Conservation (phyloP, 805 yeast genomes). For the Monosporozyma aerobia region DNA sequence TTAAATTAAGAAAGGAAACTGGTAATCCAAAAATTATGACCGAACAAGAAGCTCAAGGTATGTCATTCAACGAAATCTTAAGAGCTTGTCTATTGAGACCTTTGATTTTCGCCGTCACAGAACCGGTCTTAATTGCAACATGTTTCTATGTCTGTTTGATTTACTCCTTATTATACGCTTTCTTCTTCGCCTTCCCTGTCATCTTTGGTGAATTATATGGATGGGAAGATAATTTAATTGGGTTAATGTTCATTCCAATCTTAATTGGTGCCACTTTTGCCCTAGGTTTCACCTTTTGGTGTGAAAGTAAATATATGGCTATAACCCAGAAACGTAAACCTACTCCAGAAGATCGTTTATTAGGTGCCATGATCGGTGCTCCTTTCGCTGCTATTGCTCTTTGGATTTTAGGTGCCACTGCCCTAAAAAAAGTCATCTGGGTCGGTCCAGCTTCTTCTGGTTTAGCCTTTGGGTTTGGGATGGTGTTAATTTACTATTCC, state of each 20-base stretch:
- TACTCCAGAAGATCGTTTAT: constrained; percentile 68
- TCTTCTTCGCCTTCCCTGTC: constrained; percentile 92
- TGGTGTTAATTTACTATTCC: constrained; percentile 68
- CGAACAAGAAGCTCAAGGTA: constrained; percentile 79
- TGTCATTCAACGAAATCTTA: constrained; percentile 59
- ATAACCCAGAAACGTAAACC: constrained; percentile 48
- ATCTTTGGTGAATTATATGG: constrained; percentile 72
- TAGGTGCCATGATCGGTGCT: constrained; percentile 76
- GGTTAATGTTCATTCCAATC: constrained; percentile 84
- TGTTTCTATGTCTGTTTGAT: constrained; percentile 82
- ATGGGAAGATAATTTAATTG: constrained; percentile 67
- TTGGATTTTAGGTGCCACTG: constrained; percentile 74
- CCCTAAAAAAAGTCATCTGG: constrained; percentile 63
- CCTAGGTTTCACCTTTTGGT: constrained; percentile 58
- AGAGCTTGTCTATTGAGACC: constrained; percentile 74
- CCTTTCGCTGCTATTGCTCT: constrained; percentile 76
- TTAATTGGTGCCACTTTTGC: constrained; percentile 78
- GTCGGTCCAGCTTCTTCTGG: constrained; percentile 76
- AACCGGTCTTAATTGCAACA: constrained; percentile 77
- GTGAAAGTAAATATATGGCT: constrained; percentile 54
- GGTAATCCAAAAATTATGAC: constrained; percentile 83
- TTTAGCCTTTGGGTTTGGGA: constrained; percentile 67
- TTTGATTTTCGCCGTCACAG: constrained; percentile 62
- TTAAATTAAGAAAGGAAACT: constrained; percentile 60
- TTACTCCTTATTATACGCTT: constrained; percentile 84